Base-by-base conservation (phyloP, 495 filamentous ascomycete species). In the Hypoxylon crocopeplum region DNA sequence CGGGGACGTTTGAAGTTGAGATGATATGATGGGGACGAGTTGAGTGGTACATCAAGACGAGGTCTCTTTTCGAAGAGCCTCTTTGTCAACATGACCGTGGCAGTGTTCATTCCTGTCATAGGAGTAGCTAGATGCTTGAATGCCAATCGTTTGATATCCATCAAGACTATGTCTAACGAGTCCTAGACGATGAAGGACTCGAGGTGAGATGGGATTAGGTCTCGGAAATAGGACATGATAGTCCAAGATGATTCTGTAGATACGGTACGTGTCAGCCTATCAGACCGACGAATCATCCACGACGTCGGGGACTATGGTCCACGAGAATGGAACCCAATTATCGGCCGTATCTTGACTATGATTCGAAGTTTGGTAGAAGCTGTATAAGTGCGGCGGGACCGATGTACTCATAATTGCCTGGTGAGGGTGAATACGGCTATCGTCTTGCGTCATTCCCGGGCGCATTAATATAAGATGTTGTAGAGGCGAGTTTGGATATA, bases 291-390 rank as follows among this genome's bases (percentile, higher is more conserved):
- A 55, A n/a, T 19, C 30, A 56, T 47, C 5, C 34, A 17, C 17
- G 10, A 19, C 15, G 34, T 38, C 7, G 51, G 51, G 59, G 51
- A 47, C 48, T 52, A 39, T 51, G 21, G 22, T 33, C 52, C 51
- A 41, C 36, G 30, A 42, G 34, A 33, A 42, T 53, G 59, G 59
- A 62, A 56, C 52, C 59, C 52, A 50, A 56, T 40, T 38, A 62
- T 56, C 40, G 40, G 47, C 46, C 47, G 51, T 51, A 30, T 42
- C 51, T 51, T 56, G 39, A 48, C 27, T 17, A 20, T 27, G 24
- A 8, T 27, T 8, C 8, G 4, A 27, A 8, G 4, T 4, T 27
- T 27, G 24, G 8, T 4, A 8, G 24, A 4, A 27, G n/a, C n/a
- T n/a, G n/a, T n/a, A n/a, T n/a, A n/a, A n/a, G n/a, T n/a, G n/a